These are phyloP conservation scores for Arabidopsis thaliana DNA, from an alignment of 345 rosid species.

Conservation along the genomic window TAIR10.1 NC_003070.9:9383001-9383500, in stretches of 20 bases:
- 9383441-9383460: conserved; percentile 60
- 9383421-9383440: conserved; percentile 64
- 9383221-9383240: conserved; percentile 75
- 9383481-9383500: conserved; percentile 75
- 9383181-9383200: conserved; percentile 59
- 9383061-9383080: background rate
- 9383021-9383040: no score
- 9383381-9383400: conserved; percentile 77
- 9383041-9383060: background rate
- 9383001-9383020: no score
- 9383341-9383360: background rate
- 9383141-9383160: conserved; percentile 86
- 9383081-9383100: conserved; percentile 44
- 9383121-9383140: conserved; percentile 91
- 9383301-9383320: background rate
- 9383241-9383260: conserved; percentile 77
- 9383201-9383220: conserved; percentile 60
- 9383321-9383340: background rate
- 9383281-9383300: background rate
- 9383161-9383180: conserved; percentile 76
- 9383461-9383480: conserved; percentile 85
- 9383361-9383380: conserved; percentile 71
- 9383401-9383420: conserved; percentile 69
- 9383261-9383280: no score
- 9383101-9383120: conserved; percentile 96